phyloP scores from a whole-genome alignment of 345 rosid genomes.

The Lepidium aucheri region DNA sequence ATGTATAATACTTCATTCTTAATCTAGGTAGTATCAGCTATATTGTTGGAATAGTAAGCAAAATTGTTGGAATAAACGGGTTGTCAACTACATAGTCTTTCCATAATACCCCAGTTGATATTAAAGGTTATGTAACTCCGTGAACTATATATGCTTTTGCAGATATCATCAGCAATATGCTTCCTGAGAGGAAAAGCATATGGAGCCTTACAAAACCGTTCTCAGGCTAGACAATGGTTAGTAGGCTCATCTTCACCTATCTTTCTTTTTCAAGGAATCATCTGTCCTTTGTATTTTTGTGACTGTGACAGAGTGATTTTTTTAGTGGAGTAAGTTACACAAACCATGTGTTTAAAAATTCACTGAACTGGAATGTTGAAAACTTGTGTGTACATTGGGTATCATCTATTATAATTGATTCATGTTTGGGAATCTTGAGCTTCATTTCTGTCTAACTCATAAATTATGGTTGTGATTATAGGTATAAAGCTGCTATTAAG shows the following conservation, averaged over 20 bases:
- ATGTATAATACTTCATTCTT: not conserved
- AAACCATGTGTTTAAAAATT: not conserved
- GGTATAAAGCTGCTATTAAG: conserved; percentile 97
- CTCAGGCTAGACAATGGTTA: conserved; percentile 85
- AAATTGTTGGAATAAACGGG: not conserved
- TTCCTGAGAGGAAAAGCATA: conserved; percentile 91
- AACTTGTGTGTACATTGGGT: not conserved
- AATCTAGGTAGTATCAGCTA: not conserved
- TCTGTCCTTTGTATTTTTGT: not conserved
- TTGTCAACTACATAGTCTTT: not conserved
- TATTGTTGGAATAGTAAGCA: not conserved
- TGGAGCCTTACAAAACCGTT: conserved; percentile 85
- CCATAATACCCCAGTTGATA: not conserved
- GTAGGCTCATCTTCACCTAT: conserved; percentile 1
- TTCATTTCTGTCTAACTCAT: not conserved
- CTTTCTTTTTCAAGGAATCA: not conserved
- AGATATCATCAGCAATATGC: conserved; percentile 92
- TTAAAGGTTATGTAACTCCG: not conserved
- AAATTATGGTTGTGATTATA: conserved; percentile 17
- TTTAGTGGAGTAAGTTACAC: not conserved
- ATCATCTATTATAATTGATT: not conserved
- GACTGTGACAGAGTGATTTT: not conserved
- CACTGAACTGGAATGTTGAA: not conserved
- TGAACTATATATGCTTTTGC: conserved; percentile 8
- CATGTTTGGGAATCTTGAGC: not conserved